Evolutionary conservation across 2,329 filamentous ascomycete genomes (phyloP), one percentile per base, ranked within the genome.

Genomic region (Pezicula carpinea): DNA sequence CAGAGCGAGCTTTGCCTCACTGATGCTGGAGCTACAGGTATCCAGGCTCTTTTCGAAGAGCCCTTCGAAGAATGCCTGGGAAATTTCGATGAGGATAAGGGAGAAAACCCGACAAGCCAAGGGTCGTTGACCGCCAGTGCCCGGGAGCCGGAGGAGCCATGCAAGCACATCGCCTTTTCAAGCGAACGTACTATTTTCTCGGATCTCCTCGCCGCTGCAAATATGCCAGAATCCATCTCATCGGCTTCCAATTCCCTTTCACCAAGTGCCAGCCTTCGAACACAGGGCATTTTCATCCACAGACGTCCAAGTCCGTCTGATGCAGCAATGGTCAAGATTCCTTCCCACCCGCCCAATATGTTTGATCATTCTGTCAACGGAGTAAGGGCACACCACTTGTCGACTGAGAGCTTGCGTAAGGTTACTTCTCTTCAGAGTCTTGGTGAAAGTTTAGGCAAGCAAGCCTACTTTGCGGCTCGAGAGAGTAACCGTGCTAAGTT

Each of bases 251-350:
- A 29, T 11, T 10, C 2, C 26, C 6, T 11, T 8, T 29, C 26
- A 29, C 26, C 26, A 11, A 29, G 10, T 3, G 26, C 26, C 13
- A 11, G 26, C 36, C 6, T 11, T 21, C 18, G 22, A 15, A 10
- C 38, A 19, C 32, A 33, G 11, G 34, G 32, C 17, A 31, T 18
- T 11, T 42, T 32, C 26, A 8, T 44, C 35, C 43, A 18, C 32
- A 53, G 65, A 39, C 55, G 60, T 13, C 59, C 63, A 38, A 68
- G 66, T 53, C 66, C 65, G 41, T 67, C 66, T 7, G 65, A 68
- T 50, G 64, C 64, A 17, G 66, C 66, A 36, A 64, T 68, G 61
- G 62, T 60, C 17, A 68, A 66, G 45, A 48, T 53, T 31, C 43
- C 47, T 11, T 15, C 35, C 40, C 42, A 46, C 23, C 42, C 46